Evolutionary conservation across 495 filamentous ascomycete genomes (phyloP), one percentile per base, ranked within the genome.

Genomic region (Penicillium alfredii): DNA sequence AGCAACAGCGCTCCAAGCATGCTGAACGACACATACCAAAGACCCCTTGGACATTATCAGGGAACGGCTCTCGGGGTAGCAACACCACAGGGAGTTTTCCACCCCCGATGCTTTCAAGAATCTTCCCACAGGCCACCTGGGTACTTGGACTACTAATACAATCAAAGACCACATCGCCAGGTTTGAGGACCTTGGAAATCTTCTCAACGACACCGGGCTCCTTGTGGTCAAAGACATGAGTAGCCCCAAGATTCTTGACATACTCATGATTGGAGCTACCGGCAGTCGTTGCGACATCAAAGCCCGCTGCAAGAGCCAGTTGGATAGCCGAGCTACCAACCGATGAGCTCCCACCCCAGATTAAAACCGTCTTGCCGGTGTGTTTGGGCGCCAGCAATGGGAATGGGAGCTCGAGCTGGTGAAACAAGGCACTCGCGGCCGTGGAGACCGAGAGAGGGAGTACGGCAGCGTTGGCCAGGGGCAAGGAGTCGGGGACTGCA

Each of bases 391-490:
- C 33, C 1, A 49, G 16, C 26, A 53, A 22, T 35, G 50, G 49
- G 32, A 44, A 15, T 44, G 52, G 40, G 25, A 55, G 30, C 1
- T 43, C 55, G 4, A 75, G 61, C 21, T 61, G 47, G 20, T 49
- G 49, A 40, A 64, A 75, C 12, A 79, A 52, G 0, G 59, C 68
- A 14, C 49, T 55, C 2, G 66, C 57, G 8, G 74, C 71, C 2
- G 75, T 77, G 0, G 63, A 60, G 16, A 72, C 40, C 1, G 54
- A 56, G 9, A 74, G 53, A 1, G 73, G 72, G 4, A 77, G 52
- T 2, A 75, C 72, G 4, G 47, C 53, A 7, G 64, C 73, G 9
- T 60, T 45, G 5, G 54, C 59, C 32, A 63, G 70, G 9, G 59
- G 32, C 15, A 77, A 45, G 13, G 40, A 33, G 13, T 58, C 57